Percentiles rank a stretch among this genome's conserved stretches.
phyloP scores from a whole-genome alignment of 1,284 basidiomycete genomes.

The Quambalaria eucalypti region DNA sequence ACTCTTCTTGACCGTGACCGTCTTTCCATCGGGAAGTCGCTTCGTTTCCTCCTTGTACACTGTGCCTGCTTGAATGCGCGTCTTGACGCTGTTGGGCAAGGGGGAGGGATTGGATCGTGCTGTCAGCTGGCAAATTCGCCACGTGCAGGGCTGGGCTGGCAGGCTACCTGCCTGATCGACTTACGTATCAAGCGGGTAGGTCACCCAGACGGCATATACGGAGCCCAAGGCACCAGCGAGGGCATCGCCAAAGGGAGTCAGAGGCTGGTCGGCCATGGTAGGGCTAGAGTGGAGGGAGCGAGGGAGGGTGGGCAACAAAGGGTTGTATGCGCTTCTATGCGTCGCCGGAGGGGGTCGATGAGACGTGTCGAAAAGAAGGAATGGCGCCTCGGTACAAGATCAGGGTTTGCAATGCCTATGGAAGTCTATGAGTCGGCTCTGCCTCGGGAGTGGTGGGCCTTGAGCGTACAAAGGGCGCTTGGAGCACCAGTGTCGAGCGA shows the following conservation, averaged over 20 bases:
- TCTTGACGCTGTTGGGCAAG: constrained; percentile 70
- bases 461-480: too few relatives aligned
- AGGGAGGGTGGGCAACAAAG: too few relatives aligned
- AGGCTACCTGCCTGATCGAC: too few relatives aligned
- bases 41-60: constrained; percentile 49
- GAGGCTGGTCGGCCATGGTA: constrained; percentile 47
- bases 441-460: too few relatives aligned
- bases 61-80: constrained; percentile 66
- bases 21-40: constrained; percentile 56
- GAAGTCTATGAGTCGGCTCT: too few relatives aligned
- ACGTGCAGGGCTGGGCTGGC: too few relatives aligned
- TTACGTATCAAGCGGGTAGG: constrained; percentile 95
- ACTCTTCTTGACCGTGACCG: constrained; percentile 35
- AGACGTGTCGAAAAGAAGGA: too few relatives aligned
- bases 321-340: too few relatives aligned
- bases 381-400: too few relatives aligned
- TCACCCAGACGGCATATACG: constrained; percentile 55
- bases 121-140: constrained; percentile 51
- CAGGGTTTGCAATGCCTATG: too few relatives aligned
- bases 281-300: background rate
- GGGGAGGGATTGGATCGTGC: background rate
- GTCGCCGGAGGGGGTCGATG: too few relatives aligned
- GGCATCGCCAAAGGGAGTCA: constrained; percentile 85
- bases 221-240: constrained; percentile 89
- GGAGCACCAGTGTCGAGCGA: too few relatives aligned